phyloP scores from a whole-genome alignment of 1,139 yeast genomes.

The Nakaseomyces nivariensis region DNA sequence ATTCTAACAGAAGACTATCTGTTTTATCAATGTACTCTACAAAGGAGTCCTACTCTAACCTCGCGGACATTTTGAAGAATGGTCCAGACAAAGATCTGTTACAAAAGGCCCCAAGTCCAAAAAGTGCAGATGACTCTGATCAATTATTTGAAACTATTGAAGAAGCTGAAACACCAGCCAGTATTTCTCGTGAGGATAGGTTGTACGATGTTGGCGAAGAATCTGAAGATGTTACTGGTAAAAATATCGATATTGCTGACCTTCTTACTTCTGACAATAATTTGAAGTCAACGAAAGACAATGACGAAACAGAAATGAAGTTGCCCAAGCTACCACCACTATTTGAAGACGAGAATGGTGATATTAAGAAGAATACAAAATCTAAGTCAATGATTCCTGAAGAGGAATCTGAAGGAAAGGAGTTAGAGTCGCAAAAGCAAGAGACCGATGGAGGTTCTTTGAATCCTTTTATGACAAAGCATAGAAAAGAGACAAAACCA shows the following conservation, averaged over 20 bases:
- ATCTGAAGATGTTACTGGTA: constrained; percentile 3
- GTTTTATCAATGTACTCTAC: constrained; percentile 63
- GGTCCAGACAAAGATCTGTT: constrained; percentile 11
- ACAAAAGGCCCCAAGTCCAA: constrained; percentile 12
- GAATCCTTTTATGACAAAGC: constrained; percentile 5
- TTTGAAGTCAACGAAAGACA: not conserved
- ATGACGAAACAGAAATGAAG: not conserved
- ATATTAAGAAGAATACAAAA: not conserved
- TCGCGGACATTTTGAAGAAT: constrained; percentile 44
- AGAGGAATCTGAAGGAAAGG: constrained; percentile 13
- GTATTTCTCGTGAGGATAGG: constrained; percentile 26
- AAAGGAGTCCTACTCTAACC: constrained; percentile 51
- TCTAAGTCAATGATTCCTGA: constrained; percentile 11
- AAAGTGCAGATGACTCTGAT: constrained; percentile 21
- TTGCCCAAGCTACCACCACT: constrained; percentile 1
- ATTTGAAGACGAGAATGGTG: not conserved
- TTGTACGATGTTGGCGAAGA: constrained; percentile 10
- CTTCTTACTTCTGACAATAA: not conserved
- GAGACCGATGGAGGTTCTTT: not conserved
- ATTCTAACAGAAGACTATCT: constrained; percentile 56
- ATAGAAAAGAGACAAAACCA: constrained; percentile 3
- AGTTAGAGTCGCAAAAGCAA: not conserved
- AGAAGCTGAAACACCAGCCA: constrained; percentile 28
- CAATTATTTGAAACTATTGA: constrained; percentile 26
- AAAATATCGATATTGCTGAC: constrained; percentile 1